A percentile compares a stretch with the other conserved stretches of the same genome.
Evolutionary conservation across 2,329 filamentous ascomycete genomes (phyloP).

Genomic region (Colletotrichum scovillei): DNA sequence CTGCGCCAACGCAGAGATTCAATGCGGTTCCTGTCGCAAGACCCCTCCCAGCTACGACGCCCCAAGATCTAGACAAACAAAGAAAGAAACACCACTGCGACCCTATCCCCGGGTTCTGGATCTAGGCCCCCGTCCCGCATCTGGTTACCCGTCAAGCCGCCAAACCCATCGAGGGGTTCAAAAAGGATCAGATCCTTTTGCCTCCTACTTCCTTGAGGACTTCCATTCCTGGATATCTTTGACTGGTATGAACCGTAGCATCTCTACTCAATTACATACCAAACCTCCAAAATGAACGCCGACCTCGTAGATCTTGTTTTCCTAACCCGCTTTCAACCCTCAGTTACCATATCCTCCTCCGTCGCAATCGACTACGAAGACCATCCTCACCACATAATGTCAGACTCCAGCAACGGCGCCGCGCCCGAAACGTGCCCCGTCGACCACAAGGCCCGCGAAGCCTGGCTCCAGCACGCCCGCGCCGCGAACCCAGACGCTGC

Average conservation of each 20-base stretch:
- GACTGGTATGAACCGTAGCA: slow-evolving; percentile 2
- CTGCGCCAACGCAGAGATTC: slow-evolving; percentile 10
- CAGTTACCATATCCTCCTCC: background rate
- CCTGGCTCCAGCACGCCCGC: slow-evolving; percentile 81
- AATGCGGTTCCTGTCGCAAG: slow-evolving; percentile 16
- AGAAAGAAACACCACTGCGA: slow-evolving; percentile 7
- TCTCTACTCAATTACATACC: background rate
- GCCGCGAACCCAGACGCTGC: slow-evolving; percentile 56
- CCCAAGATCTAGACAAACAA: background rate
- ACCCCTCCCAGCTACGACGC: background rate
- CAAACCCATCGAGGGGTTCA: background rate
- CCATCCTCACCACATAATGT: slow-evolving; percentile 2
- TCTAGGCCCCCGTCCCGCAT: background rate
- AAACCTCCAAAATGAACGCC: slow-evolving; percentile 24
- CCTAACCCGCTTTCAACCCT: slow-evolving; percentile 19
- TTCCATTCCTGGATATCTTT: background rate
- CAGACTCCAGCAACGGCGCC: slow-evolving; percentile 9
- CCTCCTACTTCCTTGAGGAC: background rate
- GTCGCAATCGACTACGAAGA: slow-evolving; percentile 3
- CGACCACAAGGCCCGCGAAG: slow-evolving; percentile 76
- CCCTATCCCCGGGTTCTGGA: background rate
- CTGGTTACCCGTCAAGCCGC: background rate
- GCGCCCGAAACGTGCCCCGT: slow-evolving; percentile 32
- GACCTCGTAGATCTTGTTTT: slow-evolving; percentile 35
- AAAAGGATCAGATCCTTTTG: background rate